Base-by-base conservation (phyloP, 805 yeast genomes). In the Candida oleophila region DNA sequence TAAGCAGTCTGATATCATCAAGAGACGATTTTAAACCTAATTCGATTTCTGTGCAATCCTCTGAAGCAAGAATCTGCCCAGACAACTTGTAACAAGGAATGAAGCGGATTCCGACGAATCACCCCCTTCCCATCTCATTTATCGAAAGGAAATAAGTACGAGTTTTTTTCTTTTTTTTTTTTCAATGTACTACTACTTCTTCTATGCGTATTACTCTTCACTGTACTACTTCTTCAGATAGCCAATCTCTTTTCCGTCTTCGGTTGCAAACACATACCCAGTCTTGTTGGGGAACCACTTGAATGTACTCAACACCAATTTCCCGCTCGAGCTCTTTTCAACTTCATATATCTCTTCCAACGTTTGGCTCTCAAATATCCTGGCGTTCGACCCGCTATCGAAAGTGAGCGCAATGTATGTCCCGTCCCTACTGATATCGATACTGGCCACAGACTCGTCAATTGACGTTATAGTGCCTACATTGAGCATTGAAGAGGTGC, bases 351-450 rank as follows among this genome's bases (percentile, higher is more conserved):
- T 59, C 42, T 64, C 62, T 19, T 56, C 58, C 7, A 56, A 47
- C 0, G 64, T 48, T 2, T 57, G 65, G 15, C 55, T 56, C 36
- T 73, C 74, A 38, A 60, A 76, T 12, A 81, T 64, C 18, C 62
- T 67, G 3, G 72, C 61, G 42, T 73, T 68, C n/a, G 66, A 59
- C n/a, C 64, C 64, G 5, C 66, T 64, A 41, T 73, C 81, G 50
- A 64, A 75, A 0, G 77, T 68, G 7, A 74, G 68, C 2, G 76
- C 78, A 3, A 81, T 43, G 46, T 60, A 70, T 3, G 64, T 55
- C 1, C 83, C 82, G 51, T 80, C 84, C 42, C 68, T 59, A 25
- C 75, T 68, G 16, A 69, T 57, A 28, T 66, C 70, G 12, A 80
- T 51, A 12, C 68, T 53, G 2, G 66, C 53, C 7, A 81, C 60